Conservation (phyloP, 2,329 filamentous ascomycete species). For the Aspergillus puulaauensis region DNA sequence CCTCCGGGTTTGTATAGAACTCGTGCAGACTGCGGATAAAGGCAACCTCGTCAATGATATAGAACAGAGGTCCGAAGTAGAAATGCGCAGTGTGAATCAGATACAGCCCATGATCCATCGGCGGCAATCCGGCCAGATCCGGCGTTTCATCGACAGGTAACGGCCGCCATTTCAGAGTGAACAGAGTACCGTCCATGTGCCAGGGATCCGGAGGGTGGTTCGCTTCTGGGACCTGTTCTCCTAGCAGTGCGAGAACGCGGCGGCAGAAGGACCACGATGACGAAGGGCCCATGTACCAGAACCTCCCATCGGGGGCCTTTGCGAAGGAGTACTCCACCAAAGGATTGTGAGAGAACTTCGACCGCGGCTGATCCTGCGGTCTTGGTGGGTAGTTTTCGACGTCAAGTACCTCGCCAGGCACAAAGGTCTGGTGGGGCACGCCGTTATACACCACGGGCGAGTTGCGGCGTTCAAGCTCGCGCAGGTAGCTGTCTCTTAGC, state of each 20-base stretch:
- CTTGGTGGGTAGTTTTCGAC: background rate
- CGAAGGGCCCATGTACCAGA: conserved; percentile 25
- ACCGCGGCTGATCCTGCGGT: background rate
- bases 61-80: conserved; percentile 55
- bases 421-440: background rate
- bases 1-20: conserved; percentile 39
- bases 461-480: background rate
- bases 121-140: conserved; percentile 44
- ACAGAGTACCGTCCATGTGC: conserved; percentile 28
- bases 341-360: background rate
- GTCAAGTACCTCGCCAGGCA: background rate
- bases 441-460: background rate
- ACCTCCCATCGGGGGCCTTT: conserved; percentile 24
- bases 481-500: background rate
- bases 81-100: conserved; percentile 58
- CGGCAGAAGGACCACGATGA: conserved; percentile 40
- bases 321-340: conserved; percentile 23
- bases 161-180: conserved; percentile 31
- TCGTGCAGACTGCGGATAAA: conserved; percentile 41
- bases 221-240: conserved; percentile 32
- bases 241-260: conserved; percentile 33
- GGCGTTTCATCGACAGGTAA: conserved; percentile 24
- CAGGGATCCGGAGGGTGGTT: conserved; percentile 31
- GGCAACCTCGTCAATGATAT: conserved; percentile 54
- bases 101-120: conserved; percentile 52